Percentiles rank a stretch among this genome's conserved stretches.
Conservation (phyloP, 2,329 filamentous ascomycete species). For the Fusarium verticillioides region DNA sequence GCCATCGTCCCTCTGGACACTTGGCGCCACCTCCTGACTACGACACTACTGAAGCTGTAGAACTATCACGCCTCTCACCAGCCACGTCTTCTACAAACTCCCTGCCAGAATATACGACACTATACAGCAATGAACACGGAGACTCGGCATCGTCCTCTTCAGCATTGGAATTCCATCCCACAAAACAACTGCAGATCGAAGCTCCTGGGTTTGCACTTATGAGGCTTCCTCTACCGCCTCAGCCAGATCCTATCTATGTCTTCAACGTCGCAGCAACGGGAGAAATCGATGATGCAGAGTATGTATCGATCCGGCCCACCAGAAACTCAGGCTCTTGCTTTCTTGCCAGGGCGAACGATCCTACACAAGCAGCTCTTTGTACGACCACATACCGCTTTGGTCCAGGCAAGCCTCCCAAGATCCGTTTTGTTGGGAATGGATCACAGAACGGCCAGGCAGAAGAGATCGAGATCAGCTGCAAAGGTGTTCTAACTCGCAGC, state of each 20-base stretch:
- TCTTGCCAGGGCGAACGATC: constrained; percentile 57
- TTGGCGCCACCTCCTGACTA: constrained; percentile 47
- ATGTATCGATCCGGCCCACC: constrained; percentile 61
- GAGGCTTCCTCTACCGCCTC: constrained; percentile 54
- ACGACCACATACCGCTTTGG: constrained; percentile 68
- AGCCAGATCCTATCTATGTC: constrained; percentile 55
- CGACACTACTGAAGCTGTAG: constrained; percentile 35
- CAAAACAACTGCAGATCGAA: constrained; percentile 61
- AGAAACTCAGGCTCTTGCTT: constrained; percentile 60
- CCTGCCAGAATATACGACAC: constrained; percentile 43
- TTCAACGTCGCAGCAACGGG: constrained; percentile 55
- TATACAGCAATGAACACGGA: neutral
- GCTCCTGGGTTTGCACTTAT: constrained; percentile 56
- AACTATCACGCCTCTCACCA: constrained; percentile 42
- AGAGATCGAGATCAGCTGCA: constrained; percentile 43
- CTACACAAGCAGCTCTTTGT: constrained; percentile 53
- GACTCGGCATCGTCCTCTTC: constrained; percentile 7
- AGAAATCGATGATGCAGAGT: constrained; percentile 55
- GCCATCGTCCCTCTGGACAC: constrained; percentile 18
- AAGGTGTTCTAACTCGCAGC: constrained; percentile 59
- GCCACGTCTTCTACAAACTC: constrained; percentile 45
- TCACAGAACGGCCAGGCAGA: constrained; percentile 17
- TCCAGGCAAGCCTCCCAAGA: constrained; percentile 61
- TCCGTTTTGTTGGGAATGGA: constrained; percentile 46
- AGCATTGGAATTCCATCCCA: constrained; percentile 52